Base-by-base conservation (phyloP, 1,284 basidiomycete genomes). In the Takashimella koratensis region DNA sequence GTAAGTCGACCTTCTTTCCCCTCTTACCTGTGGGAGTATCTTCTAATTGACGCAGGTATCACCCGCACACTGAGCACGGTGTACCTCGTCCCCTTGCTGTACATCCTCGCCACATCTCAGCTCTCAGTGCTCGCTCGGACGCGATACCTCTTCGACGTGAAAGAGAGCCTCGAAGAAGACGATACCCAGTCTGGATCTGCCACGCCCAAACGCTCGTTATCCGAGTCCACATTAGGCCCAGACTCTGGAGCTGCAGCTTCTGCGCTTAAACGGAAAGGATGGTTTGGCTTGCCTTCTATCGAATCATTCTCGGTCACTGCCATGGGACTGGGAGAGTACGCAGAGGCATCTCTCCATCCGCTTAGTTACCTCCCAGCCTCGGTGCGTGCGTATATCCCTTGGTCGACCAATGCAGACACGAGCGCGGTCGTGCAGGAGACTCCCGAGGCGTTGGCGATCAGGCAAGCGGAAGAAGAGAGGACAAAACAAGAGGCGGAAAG, bases 81-180 rank as follows among this genome's bases (percentile, higher is more conserved):
- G n/a, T 76, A 76, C 52, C 63, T 76, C 41, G 53, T 75, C 8
- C 75, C 75, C 3, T 63, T 76, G 19, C 53, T 76, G 25, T 68
- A 73, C 51, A 58, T 76, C 49, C 64, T 76, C 19, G 75, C 74
- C 0, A 62, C 71, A 10, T 75, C 74, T 1, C 75, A 76, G 52
- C 58, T 76, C 10, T 62, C 75, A 5, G 67, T 73, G 3, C 66
- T 76, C 19, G 67, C 73, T 0, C 57, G 75, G 22, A 53, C 63
- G 16, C 67, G 69, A 20, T 74, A 75, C 54, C 60, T 76, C 4
- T 53, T 62, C 10, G 71, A 72, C 45, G 60, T 75, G 43, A 60
- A 69, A 57, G 53, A 49, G 16, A 19, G 13, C 5, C n/a, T 45
- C 10, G 13, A 10, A 6, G 23, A 21, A 24, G 12, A 19, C 23